These are phyloP conservation scores for Fusarium buharicum DNA, from an alignment of 2,329 filamentous ascomycete genomes.

Conservation along the genomic window DNA sequence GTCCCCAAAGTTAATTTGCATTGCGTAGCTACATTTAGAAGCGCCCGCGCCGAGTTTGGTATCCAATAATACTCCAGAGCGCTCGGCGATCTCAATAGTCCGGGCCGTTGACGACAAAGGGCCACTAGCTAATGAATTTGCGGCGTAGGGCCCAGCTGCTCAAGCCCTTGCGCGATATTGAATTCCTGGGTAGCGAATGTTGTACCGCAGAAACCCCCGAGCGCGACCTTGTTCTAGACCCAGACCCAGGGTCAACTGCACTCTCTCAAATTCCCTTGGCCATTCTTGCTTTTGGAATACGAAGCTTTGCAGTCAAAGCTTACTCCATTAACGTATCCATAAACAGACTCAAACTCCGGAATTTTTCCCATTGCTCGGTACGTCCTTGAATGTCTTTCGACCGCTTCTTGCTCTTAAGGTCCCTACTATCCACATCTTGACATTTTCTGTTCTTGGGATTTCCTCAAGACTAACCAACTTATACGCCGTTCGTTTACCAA, in stretches of 20 bases:
- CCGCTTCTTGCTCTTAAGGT: constrained; percentile 3
- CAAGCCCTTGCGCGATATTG: not conserved
- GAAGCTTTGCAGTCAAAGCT: constrained; percentile 1
- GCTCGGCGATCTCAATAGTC: constrained; percentile 9
- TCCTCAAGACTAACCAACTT: not conserved
- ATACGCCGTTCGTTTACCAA: constrained; percentile 13
- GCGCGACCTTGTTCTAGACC: not conserved
- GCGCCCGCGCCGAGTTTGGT: not conserved
- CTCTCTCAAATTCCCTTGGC: not conserved
- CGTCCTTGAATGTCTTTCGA: not conserved
- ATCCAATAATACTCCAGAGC: constrained; percentile 5
- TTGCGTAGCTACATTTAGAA: constrained; percentile 21
- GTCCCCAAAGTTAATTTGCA: too few relatives aligned
- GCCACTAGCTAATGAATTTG: not conserved
- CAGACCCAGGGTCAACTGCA: not conserved
- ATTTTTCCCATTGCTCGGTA: not conserved
- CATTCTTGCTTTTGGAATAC: constrained; percentile 8
- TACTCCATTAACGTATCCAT: not conserved
- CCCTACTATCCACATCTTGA: not conserved
- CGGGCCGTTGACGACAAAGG: not conserved
- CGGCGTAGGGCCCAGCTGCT: not conserved
- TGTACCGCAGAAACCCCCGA: too few relatives aligned
- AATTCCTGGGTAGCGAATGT: not conserved
- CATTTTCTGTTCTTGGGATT: not conserved
- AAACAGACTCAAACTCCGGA: not conserved